Base-by-base conservation (phyloP, 345 rosid species). In the Eutrema heterophyllum region DNA sequence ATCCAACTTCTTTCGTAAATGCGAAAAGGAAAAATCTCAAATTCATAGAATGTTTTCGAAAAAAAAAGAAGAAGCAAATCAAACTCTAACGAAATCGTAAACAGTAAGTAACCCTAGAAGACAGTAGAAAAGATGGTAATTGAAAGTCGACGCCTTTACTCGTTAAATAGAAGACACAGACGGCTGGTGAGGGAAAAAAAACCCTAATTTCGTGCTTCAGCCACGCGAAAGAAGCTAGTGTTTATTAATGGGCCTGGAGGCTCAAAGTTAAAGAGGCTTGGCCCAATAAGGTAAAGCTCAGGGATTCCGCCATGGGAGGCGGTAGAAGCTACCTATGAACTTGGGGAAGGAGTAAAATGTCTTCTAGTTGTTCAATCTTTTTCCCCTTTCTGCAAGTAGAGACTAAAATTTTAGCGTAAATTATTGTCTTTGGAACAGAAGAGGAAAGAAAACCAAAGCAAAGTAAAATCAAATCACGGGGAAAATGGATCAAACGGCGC, bases 401-500 rank as follows among this genome's bases (percentile, higher is more conserved):
- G 41, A 38, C 11, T 29, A 67, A 21, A 62, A 21, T 29, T 67
- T 55, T 44, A 43, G 45, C 29, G 4, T 10, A 30, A 64, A 46
- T 64, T 52, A 57, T 39, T 21, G 58, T 54, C 12, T 48, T 43
- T 55, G 32, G 49, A 52, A 50, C 38, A 18, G 16, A 53, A 40
- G 3, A 64, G 29, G 6, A 45, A 16, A 52, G 35, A 54, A 0
- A 53, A 15, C 6, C 4, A 40, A 18, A 56, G 27, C 10, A 1
- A 32, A 30, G 15, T 32, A 18, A 68, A 61, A 83, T 83, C 80
- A 61, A 87, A 82, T 60, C 33, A 30, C 78, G 5, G 21, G 0
- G 11, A 70, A 50, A 14, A 91, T 90, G 95, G 87, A 90, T 76
- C 86, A 82, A 61, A 66, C 84, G 43, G 87, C 76, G 41, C 68